Base-by-base conservation (phyloP, 257 asterid species). In the Asclepias syriaca region DNA sequence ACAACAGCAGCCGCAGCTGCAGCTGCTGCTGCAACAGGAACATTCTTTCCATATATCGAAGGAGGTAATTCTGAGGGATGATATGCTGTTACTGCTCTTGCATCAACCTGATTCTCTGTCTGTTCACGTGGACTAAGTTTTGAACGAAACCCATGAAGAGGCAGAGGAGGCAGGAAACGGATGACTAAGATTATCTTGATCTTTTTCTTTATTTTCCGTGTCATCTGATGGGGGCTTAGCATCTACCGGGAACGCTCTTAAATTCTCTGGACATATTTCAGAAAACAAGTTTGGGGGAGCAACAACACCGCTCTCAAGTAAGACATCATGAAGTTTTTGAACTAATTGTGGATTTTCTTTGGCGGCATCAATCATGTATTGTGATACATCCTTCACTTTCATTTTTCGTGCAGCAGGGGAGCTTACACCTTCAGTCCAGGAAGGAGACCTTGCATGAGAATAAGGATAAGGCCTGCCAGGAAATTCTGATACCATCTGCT, bases 371-470 rank as follows among this genome's bases (percentile, higher is more conserved):
- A 91, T 94, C 97, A 94, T 91, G 85, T 91, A 94, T 66, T 88
- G 93, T 6, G 98, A 94, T 54, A 88, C 96, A 72, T 94, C 96
- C 80, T 94, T 91, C 79, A 85, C 98, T 78, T 94, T 89, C 87
- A 82, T 87, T 74, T 86, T 89, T n/a, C 82, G 86, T 65, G 76
- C 95, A 56, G 96, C 96, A 27, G 97, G 96, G 57, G 97, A 88
- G 82, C 97, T 89, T 70, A 91, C 88, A 53, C 97, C 98, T 87
- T 94, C 97, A 49, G 98, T 94, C 98, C 98, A 94, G 11, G 98
- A 94, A 61, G 98, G 98, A 74, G 98, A 94, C 77, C 96, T 82
- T 72, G 91, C 91, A 74, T 89, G 97, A 75, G 91, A 64, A 72
- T 74, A 79, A 75, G 87, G 79, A 77, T 86, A 84, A 65, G 87